Conservation (phyloP, 2,329 filamentous ascomycete species). For the Calonectria crousiana region DNA sequence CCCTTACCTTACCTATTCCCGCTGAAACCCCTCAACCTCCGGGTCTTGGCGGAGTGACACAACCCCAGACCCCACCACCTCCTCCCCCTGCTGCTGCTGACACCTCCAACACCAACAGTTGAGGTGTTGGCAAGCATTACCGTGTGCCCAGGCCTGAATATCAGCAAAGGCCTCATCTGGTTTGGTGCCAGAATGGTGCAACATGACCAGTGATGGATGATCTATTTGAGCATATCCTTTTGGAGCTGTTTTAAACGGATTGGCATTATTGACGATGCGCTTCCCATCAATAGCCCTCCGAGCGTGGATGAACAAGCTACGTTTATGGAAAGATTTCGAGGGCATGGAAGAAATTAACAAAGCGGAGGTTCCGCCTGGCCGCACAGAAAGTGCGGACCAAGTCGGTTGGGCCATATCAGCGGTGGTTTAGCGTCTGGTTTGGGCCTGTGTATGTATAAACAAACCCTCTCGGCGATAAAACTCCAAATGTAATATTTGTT, state of each 20-base stretch:
- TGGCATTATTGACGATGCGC: constrained; percentile 29
- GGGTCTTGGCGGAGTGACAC: constrained; percentile 49
- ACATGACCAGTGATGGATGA: constrained; percentile 26
- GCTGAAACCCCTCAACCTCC: constrained; percentile 50
- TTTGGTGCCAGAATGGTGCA: constrained; percentile 27
- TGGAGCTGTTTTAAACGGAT: constrained; percentile 31
- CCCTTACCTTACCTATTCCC: constrained; percentile 54
- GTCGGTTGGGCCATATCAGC: background rate
- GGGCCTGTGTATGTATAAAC: constrained; percentile 34
- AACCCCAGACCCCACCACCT: constrained; percentile 50
- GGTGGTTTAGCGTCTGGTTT: constrained; percentile 24
- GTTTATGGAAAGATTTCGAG: constrained; percentile 29
- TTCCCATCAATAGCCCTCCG: constrained; percentile 21
- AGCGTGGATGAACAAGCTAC: constrained; percentile 27
- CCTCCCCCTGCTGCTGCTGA: constrained; percentile 50
- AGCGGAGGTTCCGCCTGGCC: constrained; percentile 12
- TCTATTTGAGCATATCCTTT: constrained; percentile 33
- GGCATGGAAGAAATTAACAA: constrained; percentile 30
- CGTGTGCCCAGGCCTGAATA: constrained; percentile 12
- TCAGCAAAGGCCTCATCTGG: constrained; percentile 11
- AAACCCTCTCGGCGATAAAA: constrained; percentile 40
- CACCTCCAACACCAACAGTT: constrained; percentile 41
- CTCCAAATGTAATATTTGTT: constrained; percentile 45
- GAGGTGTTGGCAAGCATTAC: constrained; percentile 24
- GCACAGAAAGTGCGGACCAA: constrained; percentile 12